Conservation (phyloP, 495 filamentous ascomycete species). For the Diplogelasinospora grovesii region DNA sequence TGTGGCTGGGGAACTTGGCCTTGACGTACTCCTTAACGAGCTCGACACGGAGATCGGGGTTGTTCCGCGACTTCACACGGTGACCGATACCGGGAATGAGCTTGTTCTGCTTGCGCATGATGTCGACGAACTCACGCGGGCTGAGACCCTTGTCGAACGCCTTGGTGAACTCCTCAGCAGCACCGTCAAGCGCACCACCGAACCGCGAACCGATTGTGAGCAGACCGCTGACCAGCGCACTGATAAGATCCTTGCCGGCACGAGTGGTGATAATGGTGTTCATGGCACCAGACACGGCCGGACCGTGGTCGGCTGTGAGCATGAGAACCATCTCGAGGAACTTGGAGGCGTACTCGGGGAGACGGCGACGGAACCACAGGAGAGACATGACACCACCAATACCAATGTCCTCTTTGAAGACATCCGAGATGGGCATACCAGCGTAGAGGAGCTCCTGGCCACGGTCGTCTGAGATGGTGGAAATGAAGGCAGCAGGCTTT, state of each 20-base stretch:
- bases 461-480: slow-evolving; percentile 99
- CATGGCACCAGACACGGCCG: slow-evolving; percentile 98
- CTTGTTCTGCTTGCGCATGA: slow-evolving; percentile 99
- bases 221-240: slow-evolving; percentile 88
- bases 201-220: slow-evolving; percentile 97
- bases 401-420: slow-evolving; percentile 97
- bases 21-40: slow-evolving; percentile 97
- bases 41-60: slow-evolving; percentile 98
- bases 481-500: slow-evolving; percentile 99
- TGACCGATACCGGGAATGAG: slow-evolving; percentile 98
- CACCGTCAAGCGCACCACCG: slow-evolving; percentile 95
- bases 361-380: slow-evolving; percentile 97
- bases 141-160: slow-evolving; percentile 96
- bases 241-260: slow-evolving; percentile 98
- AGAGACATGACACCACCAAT: slow-evolving; percentile 99
- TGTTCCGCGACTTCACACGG: slow-evolving; percentile 98
- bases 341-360: slow-evolving; percentile 92
- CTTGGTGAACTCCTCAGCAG: slow-evolving; percentile 96
- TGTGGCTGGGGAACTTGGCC: slow-evolving; percentile 93
- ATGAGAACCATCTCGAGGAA: slow-evolving; percentile 99
- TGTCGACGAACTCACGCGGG: slow-evolving; percentile 98
- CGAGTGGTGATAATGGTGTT: slow-evolving; percentile 99
- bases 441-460: slow-evolving; percentile 98
- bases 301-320: slow-evolving; percentile 98
- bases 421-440: slow-evolving; percentile 98